Percentiles rank a stretch among this genome's conserved stretches.
Conservation (phyloP, 805 yeast species). For the Saturnispora sekii region DNA sequence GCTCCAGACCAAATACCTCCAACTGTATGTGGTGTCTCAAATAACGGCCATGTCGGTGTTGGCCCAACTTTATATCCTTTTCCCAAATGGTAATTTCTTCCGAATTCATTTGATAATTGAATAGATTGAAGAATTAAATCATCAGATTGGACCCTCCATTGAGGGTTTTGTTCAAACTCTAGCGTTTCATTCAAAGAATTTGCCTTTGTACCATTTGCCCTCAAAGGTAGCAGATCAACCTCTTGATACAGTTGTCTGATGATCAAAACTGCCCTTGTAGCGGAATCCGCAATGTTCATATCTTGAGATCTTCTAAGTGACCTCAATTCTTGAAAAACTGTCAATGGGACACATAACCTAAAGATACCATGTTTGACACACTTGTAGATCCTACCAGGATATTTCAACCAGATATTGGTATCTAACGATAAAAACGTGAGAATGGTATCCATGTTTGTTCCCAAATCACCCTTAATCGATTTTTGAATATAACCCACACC, state of each 20-base stretch:
- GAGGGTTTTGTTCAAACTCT: conserved; percentile 63
- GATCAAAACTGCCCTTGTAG: conserved; percentile 70
- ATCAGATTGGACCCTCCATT: conserved; percentile 66
- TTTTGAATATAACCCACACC: background rate
- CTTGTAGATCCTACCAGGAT: conserved; percentile 67
- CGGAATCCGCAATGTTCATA: conserved; percentile 67
- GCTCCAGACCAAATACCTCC: conserved; percentile 11
- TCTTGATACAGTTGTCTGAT: conserved; percentile 56
- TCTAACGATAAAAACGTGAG: conserved; percentile 56
- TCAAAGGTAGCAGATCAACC: conserved; percentile 44
- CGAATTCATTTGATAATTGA: conserved; percentile 26
- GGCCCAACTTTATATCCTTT: conserved; percentile 15
- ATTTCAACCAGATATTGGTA: conserved; percentile 74
- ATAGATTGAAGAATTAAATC: conserved; percentile 51
- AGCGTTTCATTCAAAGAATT: conserved; percentile 59
- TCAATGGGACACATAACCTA: conserved; percentile 56
- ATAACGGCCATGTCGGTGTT: conserved; percentile 8
- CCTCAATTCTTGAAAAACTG: conserved; percentile 70
- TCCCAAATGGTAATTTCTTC: conserved; percentile 23
- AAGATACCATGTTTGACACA: conserved; percentile 52
- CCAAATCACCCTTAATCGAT: conserved; percentile 37
- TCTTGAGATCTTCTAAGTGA: conserved; percentile 63
- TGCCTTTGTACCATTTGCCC: conserved; percentile 64
- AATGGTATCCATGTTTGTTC: conserved; percentile 46
- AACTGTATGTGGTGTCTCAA: conserved; percentile 9